phyloP scores from a whole-genome alignment of 768 basidiomycete genomes.

The Jaapia argillacea region DNA sequence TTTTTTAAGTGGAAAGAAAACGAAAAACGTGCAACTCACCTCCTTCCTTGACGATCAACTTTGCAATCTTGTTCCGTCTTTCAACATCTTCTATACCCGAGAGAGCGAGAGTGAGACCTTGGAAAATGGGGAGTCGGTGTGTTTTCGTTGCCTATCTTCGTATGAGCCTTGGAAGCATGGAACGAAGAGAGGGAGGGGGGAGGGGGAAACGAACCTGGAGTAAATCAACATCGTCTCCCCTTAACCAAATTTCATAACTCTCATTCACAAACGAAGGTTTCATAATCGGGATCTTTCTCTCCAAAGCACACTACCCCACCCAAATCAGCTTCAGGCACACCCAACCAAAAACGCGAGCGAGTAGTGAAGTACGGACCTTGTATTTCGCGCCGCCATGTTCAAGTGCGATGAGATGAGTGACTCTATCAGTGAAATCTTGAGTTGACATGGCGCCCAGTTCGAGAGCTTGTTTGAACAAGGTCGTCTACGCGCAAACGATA shows the following conservation, averaged over 20 bases:
- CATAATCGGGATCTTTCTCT: constrained; percentile 73
- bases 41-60: constrained; percentile 44
- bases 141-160: constrained; percentile 40
- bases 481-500: constrained; percentile 32
- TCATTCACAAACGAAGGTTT: constrained; percentile 69
- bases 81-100: constrained; percentile 65
- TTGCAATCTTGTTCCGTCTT: constrained; percentile 53
- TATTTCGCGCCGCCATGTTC: constrained; percentile 84
- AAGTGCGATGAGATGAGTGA: constrained; percentile 83
- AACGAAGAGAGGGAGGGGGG: neutral
- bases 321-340: neutral
- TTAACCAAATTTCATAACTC: constrained; percentile 63
- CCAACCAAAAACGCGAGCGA: neutral
- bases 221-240: constrained; percentile 71
- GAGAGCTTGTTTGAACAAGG: constrained; percentile 63
- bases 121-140: constrained; percentile 68
- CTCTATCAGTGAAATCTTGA: constrained; percentile 69
- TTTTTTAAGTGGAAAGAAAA: neutral
- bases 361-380: constrained; percentile 43
- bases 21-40: constrained; percentile 40
- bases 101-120: constrained; percentile 55
- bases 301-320: constrained; percentile 64
- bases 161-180: neutral
- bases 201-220: constrained; percentile 35
- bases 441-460: constrained; percentile 71